A percentile compares a stretch with the other conserved stretches of the same genome.
Evolutionary conservation across 2,329 filamentous ascomycete genomes (phyloP).

Genomic region (Neofusicoccum cordaticola): DNA sequence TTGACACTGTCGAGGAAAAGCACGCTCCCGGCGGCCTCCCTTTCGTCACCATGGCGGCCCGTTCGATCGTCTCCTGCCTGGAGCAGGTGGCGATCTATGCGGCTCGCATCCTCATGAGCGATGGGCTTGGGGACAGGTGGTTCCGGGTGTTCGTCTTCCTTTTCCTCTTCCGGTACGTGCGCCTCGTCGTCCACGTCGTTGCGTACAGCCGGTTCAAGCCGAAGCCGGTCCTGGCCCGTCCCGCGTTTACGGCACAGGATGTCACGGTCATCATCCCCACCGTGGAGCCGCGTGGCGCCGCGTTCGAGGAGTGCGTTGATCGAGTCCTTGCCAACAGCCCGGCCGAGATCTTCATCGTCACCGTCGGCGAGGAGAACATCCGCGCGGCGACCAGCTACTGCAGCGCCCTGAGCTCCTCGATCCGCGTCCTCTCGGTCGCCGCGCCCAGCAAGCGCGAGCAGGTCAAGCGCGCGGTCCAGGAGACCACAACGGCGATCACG

Average conservation of each 20-base stretch:
- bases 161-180: slow-evolving; percentile 47
- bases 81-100: not conserved
- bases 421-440: slow-evolving; percentile 19
- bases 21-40: no score
- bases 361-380: slow-evolving; percentile 35
- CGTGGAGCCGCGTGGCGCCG: slow-evolving; percentile 41
- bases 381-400: slow-evolving; percentile 33
- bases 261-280: slow-evolving; percentile 55
- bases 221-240: slow-evolving; percentile 24
- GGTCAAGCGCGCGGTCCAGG: slow-evolving; percentile 40
- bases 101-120: not conserved
- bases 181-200: slow-evolving; percentile 45
- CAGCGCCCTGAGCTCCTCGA: slow-evolving; percentile 18
- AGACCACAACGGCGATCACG: slow-evolving; percentile 42
- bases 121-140: not conserved
- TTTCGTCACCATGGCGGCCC: no score
- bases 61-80: not conserved
- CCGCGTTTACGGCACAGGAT: slow-evolving; percentile 37
- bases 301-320: slow-evolving; percentile 44
- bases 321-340: slow-evolving; percentile 43
- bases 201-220: slow-evolving; percentile 44
- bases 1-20: not conserved
- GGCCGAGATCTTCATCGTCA: slow-evolving; percentile 44
- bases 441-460: slow-evolving; percentile 51
- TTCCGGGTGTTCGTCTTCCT: slow-evolving; percentile 32